A percentile compares a stretch with the other conserved stretches of the same genome.
Conservation (phyloP, 2,329 filamentous ascomycete species). For the Leptosphaerulina australis region DNA sequence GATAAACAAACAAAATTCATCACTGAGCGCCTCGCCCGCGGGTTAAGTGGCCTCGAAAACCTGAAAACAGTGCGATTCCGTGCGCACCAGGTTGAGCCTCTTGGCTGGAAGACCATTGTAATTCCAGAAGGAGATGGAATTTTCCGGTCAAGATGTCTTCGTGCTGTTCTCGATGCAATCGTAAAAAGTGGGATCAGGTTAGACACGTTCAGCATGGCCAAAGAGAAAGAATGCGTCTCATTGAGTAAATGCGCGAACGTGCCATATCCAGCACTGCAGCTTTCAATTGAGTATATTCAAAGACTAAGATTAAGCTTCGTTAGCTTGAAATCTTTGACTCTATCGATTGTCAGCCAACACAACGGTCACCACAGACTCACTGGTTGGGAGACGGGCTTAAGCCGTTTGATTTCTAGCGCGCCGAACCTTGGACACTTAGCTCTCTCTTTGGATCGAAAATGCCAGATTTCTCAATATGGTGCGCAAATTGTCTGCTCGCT, state of each 20-base stretch:
- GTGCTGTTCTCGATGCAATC: constrained; percentile 31
- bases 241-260: constrained; percentile 24
- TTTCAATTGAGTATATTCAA: constrained; percentile 16
- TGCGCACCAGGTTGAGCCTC: constrained; percentile 18
- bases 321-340: constrained; percentile 22
- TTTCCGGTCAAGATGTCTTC: constrained; percentile 32
- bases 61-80: constrained; percentile 30
- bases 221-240: constrained; percentile 11
- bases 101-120: constrained; percentile 9
- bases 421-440: constrained; percentile 26
- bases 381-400: constrained; percentile 32
- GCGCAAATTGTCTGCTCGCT: constrained; percentile 27
- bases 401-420: constrained; percentile 28
- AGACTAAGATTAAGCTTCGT: constrained; percentile 23
- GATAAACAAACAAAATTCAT: constrained; percentile 21
- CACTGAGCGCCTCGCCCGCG: constrained; percentile 28
- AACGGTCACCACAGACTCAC: constrained; percentile 19
- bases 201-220: constrained; percentile 31
- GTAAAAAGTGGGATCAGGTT: constrained; percentile 26
- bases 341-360: constrained; percentile 27
- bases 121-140: constrained; percentile 22
- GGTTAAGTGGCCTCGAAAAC: constrained; percentile 24
- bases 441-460: constrained; percentile 27
- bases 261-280: constrained; percentile 23
- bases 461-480: constrained; percentile 18